Evolutionary conservation across 73 alveolate species (phyloP), one percentile per base, ranked within the genome.

Genomic region (Paramecium octaurelia): DNA sequence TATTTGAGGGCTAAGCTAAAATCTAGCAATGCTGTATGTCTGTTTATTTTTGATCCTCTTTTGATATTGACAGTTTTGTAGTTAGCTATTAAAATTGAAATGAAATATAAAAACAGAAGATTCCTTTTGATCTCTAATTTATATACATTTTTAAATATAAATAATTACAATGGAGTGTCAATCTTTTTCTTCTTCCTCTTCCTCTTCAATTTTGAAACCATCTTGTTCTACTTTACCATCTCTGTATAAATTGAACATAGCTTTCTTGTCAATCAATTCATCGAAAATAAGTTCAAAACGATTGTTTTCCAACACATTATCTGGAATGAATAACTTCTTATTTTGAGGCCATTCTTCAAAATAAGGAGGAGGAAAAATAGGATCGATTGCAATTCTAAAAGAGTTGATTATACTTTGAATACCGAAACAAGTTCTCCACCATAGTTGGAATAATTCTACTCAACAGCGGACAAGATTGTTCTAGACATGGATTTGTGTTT

Each of bases 361-460:
- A 40, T 27, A 73, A 18, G 93, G 93, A 23, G 93, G 93, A 24
- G 93, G 93, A 75, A 87, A 87, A 31, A 87, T 31, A 38, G 93
- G 93, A 36, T 87, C 93, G 24, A 87, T 54, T 21, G 75, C 88
- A 87, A 87, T 87, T 87, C 93, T 87, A 29, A n/a, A 0, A 60
- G 38, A 16, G 4, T n/a, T 12, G 16, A 20, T 3, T 20, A 60
- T 9, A 8, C 1, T 29, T 20, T 60, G 10, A 29, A 23, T 60
- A 60, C 83, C 83, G 38, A 35, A 87, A 87, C 38, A 76, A 59
- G 29, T 87, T 87, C 24, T 87, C 93, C 34, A 87, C 85, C 93
- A 87, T 87, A 8, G 88, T 50, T 3, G 93, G 93, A 31, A 87
- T 87, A 12, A 87, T 76, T 64, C 93, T 87, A 16, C 59, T 60